Conservation (phyloP, 2,329 filamentous ascomycete species). For the Alternaria novae-zelandiae region DNA sequence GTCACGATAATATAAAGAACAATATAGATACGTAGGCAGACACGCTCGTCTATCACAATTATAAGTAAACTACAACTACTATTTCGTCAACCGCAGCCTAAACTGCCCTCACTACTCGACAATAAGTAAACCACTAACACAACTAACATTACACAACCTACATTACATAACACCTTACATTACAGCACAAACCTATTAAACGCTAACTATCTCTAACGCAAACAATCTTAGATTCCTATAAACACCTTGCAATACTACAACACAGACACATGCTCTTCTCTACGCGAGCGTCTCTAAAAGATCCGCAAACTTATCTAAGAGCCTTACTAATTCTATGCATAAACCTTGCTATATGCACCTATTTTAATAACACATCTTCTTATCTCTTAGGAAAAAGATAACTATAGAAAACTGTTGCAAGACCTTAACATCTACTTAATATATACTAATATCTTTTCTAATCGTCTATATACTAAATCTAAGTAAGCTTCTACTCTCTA, state of each 20-base stretch:
- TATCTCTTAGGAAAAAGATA: not conserved
- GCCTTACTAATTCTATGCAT: not conserved
- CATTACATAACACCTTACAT: not conserved
- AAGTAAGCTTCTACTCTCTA: no score
- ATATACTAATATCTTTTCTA: no score
- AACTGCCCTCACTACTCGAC: not conserved
- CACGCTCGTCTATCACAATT: not conserved
- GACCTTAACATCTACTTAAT: no score
- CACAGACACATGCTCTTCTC: not conserved
- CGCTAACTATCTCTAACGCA: not conserved
- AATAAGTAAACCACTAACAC: not conserved
- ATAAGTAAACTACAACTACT: not conserved
- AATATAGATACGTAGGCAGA: not conserved
- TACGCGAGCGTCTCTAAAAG: not conserved
- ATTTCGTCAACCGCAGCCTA: not conserved
- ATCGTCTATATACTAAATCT: no score
- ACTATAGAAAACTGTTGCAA: not conserved
- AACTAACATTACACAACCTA: not conserved
- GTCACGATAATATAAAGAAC: not conserved
- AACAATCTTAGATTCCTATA: not conserved
- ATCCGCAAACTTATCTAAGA: not conserved
- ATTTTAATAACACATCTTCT: not conserved
- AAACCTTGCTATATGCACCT: not conserved
- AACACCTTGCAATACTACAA: not conserved
- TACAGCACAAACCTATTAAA: no score